Base-by-base conservation (phyloP, 164 flowering plant species). In the Warburgia ugandensis region DNA sequence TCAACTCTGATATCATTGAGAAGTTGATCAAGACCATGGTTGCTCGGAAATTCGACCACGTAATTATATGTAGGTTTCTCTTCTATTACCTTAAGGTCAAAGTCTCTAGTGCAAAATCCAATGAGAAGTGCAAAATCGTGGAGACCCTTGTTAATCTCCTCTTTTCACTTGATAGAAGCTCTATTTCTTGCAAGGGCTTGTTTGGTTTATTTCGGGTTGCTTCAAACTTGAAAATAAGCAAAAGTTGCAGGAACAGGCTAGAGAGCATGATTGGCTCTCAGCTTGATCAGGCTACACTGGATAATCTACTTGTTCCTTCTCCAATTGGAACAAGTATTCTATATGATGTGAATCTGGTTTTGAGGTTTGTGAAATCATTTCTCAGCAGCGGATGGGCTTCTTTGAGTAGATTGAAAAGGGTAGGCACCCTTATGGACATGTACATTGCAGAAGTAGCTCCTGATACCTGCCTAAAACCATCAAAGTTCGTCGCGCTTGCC, bases 381-480 rank as follows among this genome's bases (percentile, higher is more conserved):
- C 49, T 74, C 4, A 29, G 55, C 26, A 72, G 72, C 11, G 50
- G 50, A 4, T 53, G 29, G 17, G 60, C 60, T 6, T 59, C 79
- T 1, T 48, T 46, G 3, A 59, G 37, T 45, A 59, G 59, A 52
- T 33, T 79, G 59, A 73, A 52, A 54, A 79, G 72, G 55, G 92
- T 87, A 9, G 69, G 72, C 2, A 55, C 35, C 9, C 53, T 91
- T 56, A 62, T 91, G 37, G 94, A 84, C 43, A 56, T 63, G 50
- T 91, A 80, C 50, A 57, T 77, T 12, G 58, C 72, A 35, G 97
- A 91, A 68, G 84, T 91, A 4, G 83, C 96, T 0, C 87, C 96
- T 0, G 97, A 86, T 62, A 37, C 77, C 10, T 32, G 55, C 55
- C 51, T 91, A 52, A 83, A 67, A 59, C 79, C 92, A 37, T 71